Conservation (phyloP, 306 rosid genomes). For the Acacia confusa region DNA sequence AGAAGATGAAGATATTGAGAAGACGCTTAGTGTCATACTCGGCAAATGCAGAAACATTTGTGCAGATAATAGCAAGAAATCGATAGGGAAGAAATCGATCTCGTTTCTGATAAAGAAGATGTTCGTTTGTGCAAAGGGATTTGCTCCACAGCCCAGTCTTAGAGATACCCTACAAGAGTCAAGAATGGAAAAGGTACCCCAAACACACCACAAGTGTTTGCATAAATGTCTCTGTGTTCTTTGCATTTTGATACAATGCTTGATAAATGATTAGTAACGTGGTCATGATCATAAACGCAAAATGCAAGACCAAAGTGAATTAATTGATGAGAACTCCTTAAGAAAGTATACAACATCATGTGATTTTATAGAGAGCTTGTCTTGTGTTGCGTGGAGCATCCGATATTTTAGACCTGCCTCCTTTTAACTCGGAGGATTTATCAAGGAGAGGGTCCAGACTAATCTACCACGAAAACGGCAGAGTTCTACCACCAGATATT, state of each 20-base stretch:
- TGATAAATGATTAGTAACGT: background rate
- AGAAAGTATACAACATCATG: too few relatives aligned
- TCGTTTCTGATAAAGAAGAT: slow-evolving; percentile 89
- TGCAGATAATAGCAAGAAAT: slow-evolving; percentile 59
- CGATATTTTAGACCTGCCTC: too few relatives aligned
- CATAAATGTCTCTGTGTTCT: background rate
- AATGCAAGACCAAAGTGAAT: background rate
- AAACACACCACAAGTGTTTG: background rate
- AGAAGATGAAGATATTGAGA: slow-evolving; percentile 77
- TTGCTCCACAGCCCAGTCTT: slow-evolving; percentile 73
- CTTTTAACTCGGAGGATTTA: too few relatives aligned
- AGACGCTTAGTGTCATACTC: slow-evolving; percentile 79
- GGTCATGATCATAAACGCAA: background rate
- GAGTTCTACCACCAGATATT: too few relatives aligned
- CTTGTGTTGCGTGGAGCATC: background rate
- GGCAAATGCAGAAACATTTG: slow-evolving; percentile 80
- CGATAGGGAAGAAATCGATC: slow-evolving; percentile 78
- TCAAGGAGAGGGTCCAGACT: too few relatives aligned
- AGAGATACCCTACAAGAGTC: slow-evolving; percentile 88
- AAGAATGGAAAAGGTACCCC: slow-evolving; percentile 88
- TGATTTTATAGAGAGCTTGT: background rate
- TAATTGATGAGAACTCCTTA: background rate
- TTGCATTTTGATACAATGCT: background rate
- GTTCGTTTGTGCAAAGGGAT: slow-evolving; percentile 87
- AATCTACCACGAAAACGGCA: too few relatives aligned